Evolutionary conservation across 2,329 filamentous ascomycete genomes (phyloP), one percentile per base, ranked within the genome.

Genomic region (Alternaria postmessia): DNA sequence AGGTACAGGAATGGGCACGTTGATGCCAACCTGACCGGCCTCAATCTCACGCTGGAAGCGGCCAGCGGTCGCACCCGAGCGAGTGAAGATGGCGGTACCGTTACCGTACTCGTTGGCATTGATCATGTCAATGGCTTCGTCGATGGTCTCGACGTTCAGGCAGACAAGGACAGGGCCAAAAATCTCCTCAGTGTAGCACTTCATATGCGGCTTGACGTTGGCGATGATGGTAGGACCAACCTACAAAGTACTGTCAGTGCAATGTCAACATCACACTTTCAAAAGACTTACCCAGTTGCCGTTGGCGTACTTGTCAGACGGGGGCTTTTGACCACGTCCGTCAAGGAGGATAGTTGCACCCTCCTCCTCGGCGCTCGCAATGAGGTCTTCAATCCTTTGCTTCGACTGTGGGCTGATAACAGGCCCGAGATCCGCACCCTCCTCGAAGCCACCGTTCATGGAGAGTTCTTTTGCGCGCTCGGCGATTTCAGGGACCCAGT

Each of bases 101-200:
- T 95, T 95, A 69, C 92, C 92, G 78, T 95, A 95, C 79, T 93
- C 90, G 81, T 95, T 95, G 62, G 82, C 84, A 82, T 95, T 95
- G 83, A 95, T 94, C 65, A 94, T 82, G 32, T 91, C 87, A 70
- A 95, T 89, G 38, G 91, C 92, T 54, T 93, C 91, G 74, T 94
- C 90, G 56, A 94, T 86, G 6, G 90, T 92, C 42, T 89, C 87
- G 18, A 91, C 90, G 72, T 92, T 91, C 64, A 95, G 82, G 81
- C 91, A 93, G 58, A 95, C 91, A 18, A 95, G 85, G 9, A 95
- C 92, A 2, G 92, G 92, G 2, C 92, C 92, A 67, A 95, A 95
- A 74, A 95, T 93, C 80, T 95, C 92, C 79, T 95, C 89, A 62
- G 81, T 87, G 83, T 95, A 95, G 85, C 92, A 95, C 68, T 85